Percentiles rank a stretch among this genome's conserved stretches.
These are phyloP conservation scores for Epithele typhae DNA, from an alignment of 768 basidiomycete genomes.

Conservation along the genomic window DNA sequence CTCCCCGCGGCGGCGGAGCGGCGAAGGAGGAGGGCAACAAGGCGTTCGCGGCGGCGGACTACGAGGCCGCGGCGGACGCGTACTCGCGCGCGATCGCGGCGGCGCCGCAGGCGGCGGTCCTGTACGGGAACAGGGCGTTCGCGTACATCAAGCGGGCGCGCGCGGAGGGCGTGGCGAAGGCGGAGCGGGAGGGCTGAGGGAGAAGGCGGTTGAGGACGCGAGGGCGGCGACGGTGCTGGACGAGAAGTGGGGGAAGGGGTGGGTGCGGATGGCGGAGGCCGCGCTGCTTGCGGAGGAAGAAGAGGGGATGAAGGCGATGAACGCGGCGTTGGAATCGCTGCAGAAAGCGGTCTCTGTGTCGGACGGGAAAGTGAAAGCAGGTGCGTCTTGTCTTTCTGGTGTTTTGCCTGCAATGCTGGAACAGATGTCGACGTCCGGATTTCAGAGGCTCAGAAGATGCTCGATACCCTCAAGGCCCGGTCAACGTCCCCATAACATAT, in stretches of 20 bases:
- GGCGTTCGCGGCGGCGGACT: neutral
- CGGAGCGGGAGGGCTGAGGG: neutral
- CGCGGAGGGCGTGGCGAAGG: neutral
- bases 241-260: slow-evolving; percentile 2
- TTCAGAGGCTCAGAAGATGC: neutral
- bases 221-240: neutral
- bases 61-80: neutral
- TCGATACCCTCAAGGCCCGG: neutral
- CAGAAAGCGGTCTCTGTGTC: neutral
- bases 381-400: neutral
- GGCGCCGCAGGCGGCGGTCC: neutral
- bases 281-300: neutral
- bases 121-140: slow-evolving; percentile 2
- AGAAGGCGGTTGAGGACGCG: neutral
- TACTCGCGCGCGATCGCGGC: neutral
- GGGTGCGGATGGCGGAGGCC: slow-evolving; percentile 2
- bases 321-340: neutral
- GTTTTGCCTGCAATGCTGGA: neutral
- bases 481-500: no score
- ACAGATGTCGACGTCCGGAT: no score
- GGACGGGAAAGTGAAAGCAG: slow-evolving; percentile 2
- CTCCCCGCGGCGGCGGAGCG: slow-evolving; percentile 1
- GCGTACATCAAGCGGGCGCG: slow-evolving; percentile 3
- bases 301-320: neutral
- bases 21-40: slow-evolving; percentile 1